Evolutionary conservation across 768 basidiomycete species (phyloP).

Genomic region (Punctularia strigosozonata): DNA sequence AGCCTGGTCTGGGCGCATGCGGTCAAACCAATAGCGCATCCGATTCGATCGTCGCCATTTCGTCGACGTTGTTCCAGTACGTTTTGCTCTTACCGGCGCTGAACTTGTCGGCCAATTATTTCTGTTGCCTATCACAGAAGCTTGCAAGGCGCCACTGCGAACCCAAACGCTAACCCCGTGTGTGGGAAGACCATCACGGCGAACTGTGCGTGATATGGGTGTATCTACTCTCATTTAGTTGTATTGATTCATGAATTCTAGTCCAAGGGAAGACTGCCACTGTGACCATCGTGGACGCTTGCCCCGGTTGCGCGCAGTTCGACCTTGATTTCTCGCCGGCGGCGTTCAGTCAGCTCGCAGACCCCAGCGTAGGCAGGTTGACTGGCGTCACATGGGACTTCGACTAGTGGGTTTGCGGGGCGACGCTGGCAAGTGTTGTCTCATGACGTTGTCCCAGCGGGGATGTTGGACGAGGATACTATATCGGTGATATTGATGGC

Average conservation of each 20-base stretch:
- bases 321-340: constrained; percentile 17
- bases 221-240: not conserved
- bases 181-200: constrained; percentile 16
- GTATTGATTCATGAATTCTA: not conserved
- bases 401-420: no score
- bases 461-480: no score
- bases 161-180: constrained; percentile 22
- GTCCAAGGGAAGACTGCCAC: constrained; percentile 15
- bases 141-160: no score
- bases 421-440: no score
- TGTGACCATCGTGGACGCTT: constrained; percentile 19
- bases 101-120: no score
- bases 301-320: constrained; percentile 15
- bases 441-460: no score
- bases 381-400: constrained; percentile 15
- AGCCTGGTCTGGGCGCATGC: constrained; percentile 5
- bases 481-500: no score
- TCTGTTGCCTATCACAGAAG: no score
- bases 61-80: no score
- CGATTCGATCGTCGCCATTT: constrained; percentile 5
- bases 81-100: no score
- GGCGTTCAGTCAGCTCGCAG: constrained; percentile 16
- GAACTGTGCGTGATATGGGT: constrained; percentile 6
- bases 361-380: constrained; percentile 13
- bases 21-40: constrained; percentile 2